Base-by-base conservation (phyloP, 331 rosid species). In the Telfairia occidentalis region DNA sequence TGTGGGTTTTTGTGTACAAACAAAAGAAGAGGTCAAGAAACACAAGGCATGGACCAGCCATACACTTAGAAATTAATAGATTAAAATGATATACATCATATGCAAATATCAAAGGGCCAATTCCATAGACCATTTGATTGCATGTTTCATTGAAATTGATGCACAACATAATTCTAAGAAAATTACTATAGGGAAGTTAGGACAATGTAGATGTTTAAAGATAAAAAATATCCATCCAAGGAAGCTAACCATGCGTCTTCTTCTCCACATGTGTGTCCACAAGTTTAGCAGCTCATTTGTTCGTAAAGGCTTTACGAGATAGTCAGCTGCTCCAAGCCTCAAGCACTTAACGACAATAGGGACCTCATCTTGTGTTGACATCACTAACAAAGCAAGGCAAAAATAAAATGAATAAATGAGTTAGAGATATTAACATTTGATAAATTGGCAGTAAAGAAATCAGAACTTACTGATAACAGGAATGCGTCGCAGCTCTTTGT, bases 201-300 rank as follows among this genome's bases (percentile, higher is more conserved):
- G 32, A 9, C 13, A 69, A 45, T 5, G 23, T 26, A 69, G 57
- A 71, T 45, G 8, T 4, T 28, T 0, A 28, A 28, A 71, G 45
- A 70, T 23, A 24, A 15, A 24, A 15, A 49, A 29, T 5, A n/a
- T 49, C 12, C 30, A 13, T 58, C 75, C 64, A 8, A 71, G 50
- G 77, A 67, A 67, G 88, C 92, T 75, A 84, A 94, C 98, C 98
- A 86, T 90, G 86, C 78, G 96, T 81, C 98, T 88, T 86, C 98
- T 86, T 84, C 97, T 87, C 98, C 98, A 94, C 97, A 91, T 84
- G 87, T 94, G 98, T 7, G 92, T 94, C 98, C 97, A 94, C 90
- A 94, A 86, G 82, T 88, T 94, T 58, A 91, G 79, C 75, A 94
- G 92, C 84, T 94, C 98, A 86, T 94, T 94, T 55, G 96, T 88